Percentiles rank a stretch among this genome's conserved stretches.
Evolutionary conservation across 345 rosid genomes (phyloP).

Genomic region (Brassica incana): DNA sequence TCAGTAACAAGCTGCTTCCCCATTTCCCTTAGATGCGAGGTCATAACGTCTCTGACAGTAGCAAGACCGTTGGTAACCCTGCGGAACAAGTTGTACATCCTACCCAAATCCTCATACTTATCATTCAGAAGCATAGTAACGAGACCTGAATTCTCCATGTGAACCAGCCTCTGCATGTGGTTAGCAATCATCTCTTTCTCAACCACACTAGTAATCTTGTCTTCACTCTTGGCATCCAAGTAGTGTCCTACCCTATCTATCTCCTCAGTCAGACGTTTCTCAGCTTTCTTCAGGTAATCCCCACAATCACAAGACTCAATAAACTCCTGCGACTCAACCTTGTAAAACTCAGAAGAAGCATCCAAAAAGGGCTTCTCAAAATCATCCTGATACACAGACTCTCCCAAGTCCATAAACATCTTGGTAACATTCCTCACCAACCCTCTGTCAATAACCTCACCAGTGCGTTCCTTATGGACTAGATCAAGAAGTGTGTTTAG

Average conservation of each 20-base stretch:
- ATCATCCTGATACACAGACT: slow-evolving; percentile 90
- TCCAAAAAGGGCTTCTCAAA: slow-evolving; percentile 95
- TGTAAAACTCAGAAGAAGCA: slow-evolving; percentile 91
- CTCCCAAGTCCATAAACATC: slow-evolving; percentile 96
- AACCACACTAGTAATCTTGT: slow-evolving; percentile 87
- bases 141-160: slow-evolving; percentile 95
- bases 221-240: slow-evolving; percentile 86
- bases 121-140: slow-evolving; percentile 94
- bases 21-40: slow-evolving; percentile 85
- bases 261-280: slow-evolving; percentile 91
- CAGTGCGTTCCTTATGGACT: slow-evolving; percentile 77
- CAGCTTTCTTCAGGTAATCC: slow-evolving; percentile 89
- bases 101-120: slow-evolving; percentile 80
- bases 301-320: slow-evolving; percentile 96
- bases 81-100: slow-evolving; percentile 87
- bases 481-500: slow-evolving; percentile 80
- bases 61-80: slow-evolving; percentile 82
- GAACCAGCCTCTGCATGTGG: slow-evolving; percentile 95
- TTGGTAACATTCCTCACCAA: slow-evolving; percentile 86
- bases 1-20: slow-evolving; percentile 93
- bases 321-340: slow-evolving; percentile 87
- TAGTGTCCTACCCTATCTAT: slow-evolving; percentile 92
- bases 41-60: slow-evolving; percentile 84
- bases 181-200: slow-evolving; percentile 98
- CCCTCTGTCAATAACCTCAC: slow-evolving; percentile 91